Percentiles rank a stretch among this genome's conserved stretches.
These are phyloP conservation scores for Rhynchosporium agropyri DNA, from an alignment of 2,329 filamentous ascomycete species.

Conservation along the genomic window DNA sequence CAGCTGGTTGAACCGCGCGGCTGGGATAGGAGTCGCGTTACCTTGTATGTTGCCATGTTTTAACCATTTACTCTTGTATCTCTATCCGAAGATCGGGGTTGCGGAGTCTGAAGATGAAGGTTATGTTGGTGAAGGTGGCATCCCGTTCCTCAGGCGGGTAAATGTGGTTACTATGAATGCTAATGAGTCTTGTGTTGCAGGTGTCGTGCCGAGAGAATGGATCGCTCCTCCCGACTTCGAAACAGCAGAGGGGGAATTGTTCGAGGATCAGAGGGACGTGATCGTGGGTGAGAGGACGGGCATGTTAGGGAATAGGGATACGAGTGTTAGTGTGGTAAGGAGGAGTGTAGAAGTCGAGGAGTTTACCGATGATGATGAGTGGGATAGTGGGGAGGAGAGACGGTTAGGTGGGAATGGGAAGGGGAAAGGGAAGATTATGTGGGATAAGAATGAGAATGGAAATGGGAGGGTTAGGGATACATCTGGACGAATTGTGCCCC, in stretches of 20 bases:
- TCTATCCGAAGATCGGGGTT: too few relatives aligned
- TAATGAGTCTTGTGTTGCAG: too few relatives aligned
- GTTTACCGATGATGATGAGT: conserved; percentile 41
- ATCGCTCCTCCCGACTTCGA: conserved; percentile 77
- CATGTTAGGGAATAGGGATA: conserved; percentile 53
- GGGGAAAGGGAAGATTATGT: conserved; percentile 14
- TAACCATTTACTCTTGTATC: too few relatives aligned
- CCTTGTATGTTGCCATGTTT: conserved; percentile 55
- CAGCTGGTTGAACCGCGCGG: conserved; percentile 78
- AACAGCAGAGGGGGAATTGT: conserved; percentile 68
- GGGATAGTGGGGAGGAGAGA: conserved; percentile 52
- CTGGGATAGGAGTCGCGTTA: conserved; percentile 78
- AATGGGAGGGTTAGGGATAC: conserved; percentile 50
- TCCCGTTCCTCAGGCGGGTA: too few relatives aligned
- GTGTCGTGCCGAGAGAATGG: conserved; percentile 78
- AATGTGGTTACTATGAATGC: too few relatives aligned
- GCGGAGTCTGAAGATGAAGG: too few relatives aligned
- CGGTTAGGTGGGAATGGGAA: conserved; percentile 43
- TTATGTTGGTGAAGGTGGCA: too few relatives aligned
- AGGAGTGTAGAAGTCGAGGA: conserved; percentile 31
- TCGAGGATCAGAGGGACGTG: conserved; percentile 48
- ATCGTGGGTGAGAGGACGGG: conserved; percentile 55
- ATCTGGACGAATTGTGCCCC: conserved; percentile 54
- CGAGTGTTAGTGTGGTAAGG: conserved; percentile 31
- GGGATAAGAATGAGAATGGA: too few relatives aligned